Conservation (phyloP, 345 rosid genomes). For the Carallia brachiata region DNA sequence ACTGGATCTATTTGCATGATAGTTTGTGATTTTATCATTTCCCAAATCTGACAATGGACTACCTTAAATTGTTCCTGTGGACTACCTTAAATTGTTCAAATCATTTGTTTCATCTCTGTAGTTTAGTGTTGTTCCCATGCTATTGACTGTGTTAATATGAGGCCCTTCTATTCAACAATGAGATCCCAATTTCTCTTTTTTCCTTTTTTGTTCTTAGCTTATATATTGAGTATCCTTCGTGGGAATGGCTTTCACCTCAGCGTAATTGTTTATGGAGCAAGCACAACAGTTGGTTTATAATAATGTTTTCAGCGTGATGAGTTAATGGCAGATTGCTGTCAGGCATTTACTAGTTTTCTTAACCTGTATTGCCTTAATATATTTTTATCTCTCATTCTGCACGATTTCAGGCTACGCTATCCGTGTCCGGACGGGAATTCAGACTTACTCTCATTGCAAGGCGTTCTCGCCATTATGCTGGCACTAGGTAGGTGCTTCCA, state of each 20-base stretch:
- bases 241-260: background rate
- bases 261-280: background rate
- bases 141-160: background rate
- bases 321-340: background rate
- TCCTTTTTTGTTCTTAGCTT: background rate
- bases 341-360: background rate
- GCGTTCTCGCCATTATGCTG: conserved; percentile 97
- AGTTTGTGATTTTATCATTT: background rate
- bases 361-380: background rate
- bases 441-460: conserved; percentile 89
- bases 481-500: conserved; percentile 63
- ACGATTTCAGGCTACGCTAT: conserved; percentile 60
- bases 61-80: too few species aligned
- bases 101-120: background rate
- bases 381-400: conserved; percentile 17
- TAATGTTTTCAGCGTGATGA: background rate
- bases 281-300: background rate
- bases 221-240: background rate
- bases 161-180: background rate
- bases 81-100: background rate
- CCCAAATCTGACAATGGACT: background rate
- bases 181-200: background rate
- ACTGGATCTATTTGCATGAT: background rate
- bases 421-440: conserved; percentile 73
- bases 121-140: background rate